Conservation (phyloP, 768 basidiomycete genomes). For the Collybia sp. region DNA sequence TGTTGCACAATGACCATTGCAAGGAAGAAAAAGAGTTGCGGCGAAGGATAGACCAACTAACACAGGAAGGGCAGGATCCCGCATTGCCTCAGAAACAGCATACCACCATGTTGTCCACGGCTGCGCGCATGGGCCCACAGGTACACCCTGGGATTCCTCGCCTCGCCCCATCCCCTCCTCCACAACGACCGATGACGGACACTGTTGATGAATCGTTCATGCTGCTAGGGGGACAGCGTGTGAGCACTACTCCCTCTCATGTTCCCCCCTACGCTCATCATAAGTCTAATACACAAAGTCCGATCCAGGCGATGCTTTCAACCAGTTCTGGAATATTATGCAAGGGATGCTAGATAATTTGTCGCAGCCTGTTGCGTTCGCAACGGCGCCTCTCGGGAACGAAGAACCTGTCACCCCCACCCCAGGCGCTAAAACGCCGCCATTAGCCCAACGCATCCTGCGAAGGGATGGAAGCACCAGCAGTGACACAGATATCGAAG, state of each 20-base stretch:
- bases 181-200: constrained; percentile 43
- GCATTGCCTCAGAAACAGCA: constrained; percentile 57
- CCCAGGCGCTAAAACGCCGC: constrained; percentile 17
- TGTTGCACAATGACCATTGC: constrained; percentile 71
- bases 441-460: constrained; percentile 13
- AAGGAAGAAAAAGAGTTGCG: constrained; percentile 71
- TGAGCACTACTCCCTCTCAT: constrained; percentile 27
- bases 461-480: constrained; percentile 49
- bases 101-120: constrained; percentile 6
- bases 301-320: constrained; percentile 83
- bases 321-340: constrained; percentile 86
- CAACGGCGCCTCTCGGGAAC: constrained; percentile 67
- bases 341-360: constrained; percentile 84
- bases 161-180: constrained; percentile 43
- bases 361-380: constrained; percentile 82
- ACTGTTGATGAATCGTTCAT: constrained; percentile 87
- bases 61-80: constrained; percentile 76
- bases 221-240: constrained; percentile 74
- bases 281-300: constrained; percentile 37
- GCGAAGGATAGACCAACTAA: constrained; percentile 64
- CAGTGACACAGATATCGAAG: constrained; percentile 68
- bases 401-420: constrained; percentile 24
- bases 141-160: constrained; percentile 26
- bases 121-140: constrained; percentile 22
- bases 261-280: constrained; percentile 4